Percentiles rank a stretch among this genome's conserved stretches.
Evolutionary conservation across 2,329 filamentous ascomycete genomes (phyloP).

Genomic region (Microdochium bolleyi): DNA sequence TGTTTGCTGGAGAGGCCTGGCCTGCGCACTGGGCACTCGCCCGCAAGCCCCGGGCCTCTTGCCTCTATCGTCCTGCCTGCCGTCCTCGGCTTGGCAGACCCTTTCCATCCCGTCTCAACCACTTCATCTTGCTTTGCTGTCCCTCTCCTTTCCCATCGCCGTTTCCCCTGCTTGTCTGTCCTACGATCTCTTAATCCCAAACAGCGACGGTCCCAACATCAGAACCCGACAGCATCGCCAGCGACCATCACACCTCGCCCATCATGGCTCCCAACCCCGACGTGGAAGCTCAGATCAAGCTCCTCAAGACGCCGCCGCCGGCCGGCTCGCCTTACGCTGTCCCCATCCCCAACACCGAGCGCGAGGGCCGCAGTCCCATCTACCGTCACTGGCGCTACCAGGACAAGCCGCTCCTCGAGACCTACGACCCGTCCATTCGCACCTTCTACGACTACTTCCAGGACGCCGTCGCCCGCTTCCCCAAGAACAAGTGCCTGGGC

Average conservation of each 20-base stretch:
- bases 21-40: not conserved
- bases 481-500: conserved; percentile 69
- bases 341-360: conserved; percentile 65
- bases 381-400: conserved; percentile 79
- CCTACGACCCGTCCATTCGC: conserved; percentile 60
- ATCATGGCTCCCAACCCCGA: conserved; percentile 26
- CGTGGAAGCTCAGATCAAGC: conserved; percentile 33
- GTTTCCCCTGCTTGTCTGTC: not conserved
- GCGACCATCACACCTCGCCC: not conserved
- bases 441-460: conserved; percentile 82
- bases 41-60: not conserved
- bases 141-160: not conserved
- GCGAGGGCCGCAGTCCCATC: conserved; percentile 62
- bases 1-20: not conserved
- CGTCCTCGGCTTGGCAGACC: not conserved
- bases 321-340: conserved; percentile 73
- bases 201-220: not conserved
- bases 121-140: not conserved
- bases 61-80: not conserved
- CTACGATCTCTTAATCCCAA: not conserved
- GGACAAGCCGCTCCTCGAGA: conserved; percentile 63
- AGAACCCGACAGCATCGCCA: not conserved
- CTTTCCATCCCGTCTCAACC: not conserved
- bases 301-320: conserved; percentile 56
- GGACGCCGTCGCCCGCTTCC: conserved; percentile 49